phyloP scores from a whole-genome alignment of 75 land plant genomes.

The Gnetum montanum region DNA sequence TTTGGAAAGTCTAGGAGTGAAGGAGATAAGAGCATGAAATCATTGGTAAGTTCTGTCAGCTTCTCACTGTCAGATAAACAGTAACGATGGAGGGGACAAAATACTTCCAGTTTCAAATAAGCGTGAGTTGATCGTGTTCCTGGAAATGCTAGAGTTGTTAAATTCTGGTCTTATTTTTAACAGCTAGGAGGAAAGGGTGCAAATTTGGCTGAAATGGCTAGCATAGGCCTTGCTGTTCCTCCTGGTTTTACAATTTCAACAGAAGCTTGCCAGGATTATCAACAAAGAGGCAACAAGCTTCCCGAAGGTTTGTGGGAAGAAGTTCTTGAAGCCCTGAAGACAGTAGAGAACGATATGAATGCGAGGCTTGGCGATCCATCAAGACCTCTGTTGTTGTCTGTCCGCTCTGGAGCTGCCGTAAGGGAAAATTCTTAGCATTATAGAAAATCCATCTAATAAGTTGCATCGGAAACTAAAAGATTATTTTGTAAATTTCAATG shows the following conservation, averaged over 20 bases:
- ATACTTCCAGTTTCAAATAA: neutral
- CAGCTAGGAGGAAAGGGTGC: slow-evolving; percentile 99
- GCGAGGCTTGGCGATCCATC: slow-evolving; percentile 80
- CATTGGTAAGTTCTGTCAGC: slow-evolving; percentile 43
- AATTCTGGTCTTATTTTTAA: slow-evolving; percentile 1
- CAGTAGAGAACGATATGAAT: slow-evolving; percentile 74
- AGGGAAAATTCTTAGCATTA: neutral
- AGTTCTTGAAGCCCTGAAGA: slow-evolving; percentile 55
- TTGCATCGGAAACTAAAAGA: too few species aligned
- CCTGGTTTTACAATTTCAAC: slow-evolving; percentile 96
- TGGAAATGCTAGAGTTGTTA: neutral
- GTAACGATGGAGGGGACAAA: neutral
- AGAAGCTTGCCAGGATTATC: slow-evolving; percentile 89
- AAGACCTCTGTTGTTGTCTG: slow-evolving; percentile 86
- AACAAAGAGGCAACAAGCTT: slow-evolving; percentile 50
- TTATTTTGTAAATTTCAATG: too few species aligned
- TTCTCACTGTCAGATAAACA: neutral
- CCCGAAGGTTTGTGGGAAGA: slow-evolving; percentile 92
- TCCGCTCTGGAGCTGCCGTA: slow-evolving; percentile 97
- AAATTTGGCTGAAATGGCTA: slow-evolving; percentile 97
- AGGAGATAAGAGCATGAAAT: slow-evolving; percentile 92
- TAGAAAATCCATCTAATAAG: too few species aligned
- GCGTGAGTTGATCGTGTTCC: neutral
- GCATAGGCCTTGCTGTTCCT: slow-evolving; percentile 94
- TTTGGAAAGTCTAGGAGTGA: slow-evolving; percentile 94